Conservation (phyloP, 192 early-diverging fungal species). For the Endogone sp. region DNA sequence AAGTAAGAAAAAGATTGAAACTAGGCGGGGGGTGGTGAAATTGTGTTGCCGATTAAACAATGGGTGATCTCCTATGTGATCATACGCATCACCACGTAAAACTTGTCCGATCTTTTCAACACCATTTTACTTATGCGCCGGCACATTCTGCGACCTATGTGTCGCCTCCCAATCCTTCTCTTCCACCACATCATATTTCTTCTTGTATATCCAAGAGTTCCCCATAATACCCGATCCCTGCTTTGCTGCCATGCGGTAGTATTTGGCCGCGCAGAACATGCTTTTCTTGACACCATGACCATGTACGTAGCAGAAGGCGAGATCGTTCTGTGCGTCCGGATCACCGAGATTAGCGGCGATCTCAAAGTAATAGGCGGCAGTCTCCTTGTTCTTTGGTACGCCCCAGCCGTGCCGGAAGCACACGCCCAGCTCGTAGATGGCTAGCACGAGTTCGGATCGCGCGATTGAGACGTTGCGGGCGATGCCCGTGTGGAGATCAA, state of each 20-base stretch:
- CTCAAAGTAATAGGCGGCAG: constrained; percentile 77
- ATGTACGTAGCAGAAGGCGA: constrained; percentile 70
- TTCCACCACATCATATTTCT: constrained; percentile 57
- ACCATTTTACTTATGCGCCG: too few relatives aligned
- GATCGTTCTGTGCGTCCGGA: constrained; percentile 70
- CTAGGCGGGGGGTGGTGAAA: too few relatives aligned
- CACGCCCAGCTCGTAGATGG: constrained; percentile 76
- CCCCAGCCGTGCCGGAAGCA: constrained; percentile 83
- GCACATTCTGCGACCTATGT: too few relatives aligned
- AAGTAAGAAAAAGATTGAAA: too few relatives aligned
- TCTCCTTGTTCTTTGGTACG: constrained; percentile 64
- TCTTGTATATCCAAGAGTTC: constrained; percentile 82
- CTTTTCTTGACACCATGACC: constrained; percentile 77
- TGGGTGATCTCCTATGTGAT: too few relatives aligned
- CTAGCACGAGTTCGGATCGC: constrained; percentile 63
- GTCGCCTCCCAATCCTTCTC: constrained; percentile 10
- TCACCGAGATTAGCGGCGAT: constrained; percentile 78
- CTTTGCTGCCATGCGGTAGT: constrained; percentile 65
- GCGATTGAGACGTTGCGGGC: constrained; percentile 44
- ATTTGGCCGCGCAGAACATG: constrained; percentile 67
- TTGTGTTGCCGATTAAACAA: too few relatives aligned
- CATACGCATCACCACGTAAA: too few relatives aligned
- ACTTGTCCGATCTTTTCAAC: too few relatives aligned
- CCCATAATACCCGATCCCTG: constrained; percentile 66
- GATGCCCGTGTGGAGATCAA: constrained; percentile 51